A percentile compares a stretch with the other conserved stretches of the same genome.
phyloP scores from a whole-genome alignment of 139 green algal genomes.

The Edaphochlamys debaryana region DNA sequence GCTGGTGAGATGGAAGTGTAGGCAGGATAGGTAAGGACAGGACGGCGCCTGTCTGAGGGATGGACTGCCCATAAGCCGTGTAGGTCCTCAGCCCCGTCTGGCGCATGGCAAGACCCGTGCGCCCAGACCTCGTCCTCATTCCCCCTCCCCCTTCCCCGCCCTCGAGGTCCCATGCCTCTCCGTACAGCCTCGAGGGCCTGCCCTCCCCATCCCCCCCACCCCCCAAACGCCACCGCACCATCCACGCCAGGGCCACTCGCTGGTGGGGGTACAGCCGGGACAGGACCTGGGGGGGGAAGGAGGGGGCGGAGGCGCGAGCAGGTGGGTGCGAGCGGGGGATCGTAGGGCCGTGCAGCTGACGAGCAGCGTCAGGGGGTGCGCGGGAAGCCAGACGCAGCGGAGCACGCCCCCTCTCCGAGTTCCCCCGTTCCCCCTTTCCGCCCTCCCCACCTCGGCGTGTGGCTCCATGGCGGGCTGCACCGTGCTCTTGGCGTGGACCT shows the following conservation, averaged over 20 bases:
- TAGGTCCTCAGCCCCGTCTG: no score
- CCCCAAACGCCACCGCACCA: constrained; percentile 53
- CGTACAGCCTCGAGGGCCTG: no score
- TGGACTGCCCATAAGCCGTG: no score
- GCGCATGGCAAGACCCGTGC: no score
- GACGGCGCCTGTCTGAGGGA: no score
- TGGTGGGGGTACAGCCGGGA: constrained; percentile 71
- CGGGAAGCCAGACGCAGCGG: no score
- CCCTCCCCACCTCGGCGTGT: neutral
- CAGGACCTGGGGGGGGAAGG: constrained; percentile 30
- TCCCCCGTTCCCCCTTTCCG: neutral
- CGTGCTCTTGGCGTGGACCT: neutral
- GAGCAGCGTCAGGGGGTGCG: neutral
- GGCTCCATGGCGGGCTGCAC: constrained; percentile 1
- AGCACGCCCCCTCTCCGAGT: neutral
- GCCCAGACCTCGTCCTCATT: no score
- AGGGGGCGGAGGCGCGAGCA: neutral
- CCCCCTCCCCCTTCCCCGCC: no score
- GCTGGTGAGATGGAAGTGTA: no score
- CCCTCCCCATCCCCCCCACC: no score
- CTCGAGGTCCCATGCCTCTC: no score
- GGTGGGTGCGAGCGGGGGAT: neutral
- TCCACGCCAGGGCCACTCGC: constrained; percentile 71
- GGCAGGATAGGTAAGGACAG: no score
- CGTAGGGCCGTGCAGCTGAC: neutral